phyloP scores from a whole-genome alignment of 441 rosid species.

The Geranium incanum region DNA sequence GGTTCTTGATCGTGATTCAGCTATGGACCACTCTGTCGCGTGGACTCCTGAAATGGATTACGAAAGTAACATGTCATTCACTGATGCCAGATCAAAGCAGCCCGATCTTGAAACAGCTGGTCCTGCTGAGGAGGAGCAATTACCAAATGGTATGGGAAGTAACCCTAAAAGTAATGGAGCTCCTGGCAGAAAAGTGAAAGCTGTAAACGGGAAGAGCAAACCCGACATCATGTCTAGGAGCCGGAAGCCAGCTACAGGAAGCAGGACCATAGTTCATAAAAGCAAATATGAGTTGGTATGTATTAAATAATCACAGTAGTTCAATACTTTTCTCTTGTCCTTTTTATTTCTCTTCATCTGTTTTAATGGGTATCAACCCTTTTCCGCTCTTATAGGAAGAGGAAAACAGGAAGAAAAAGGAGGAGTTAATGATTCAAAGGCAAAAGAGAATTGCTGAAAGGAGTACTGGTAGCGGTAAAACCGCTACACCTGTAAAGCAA shows the following conservation, averaged over 20 bases:
- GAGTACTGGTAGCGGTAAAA: conserved; percentile 43
- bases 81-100: conserved; percentile 31
- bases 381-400: conserved; percentile 54
- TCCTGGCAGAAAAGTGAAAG: conserved; percentile 43
- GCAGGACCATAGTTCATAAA: conserved; percentile 43
- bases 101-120: conserved; percentile 30
- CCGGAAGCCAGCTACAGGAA: conserved; percentile 52
- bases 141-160: conserved; percentile 25
- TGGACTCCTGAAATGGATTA: conserved; percentile 81
- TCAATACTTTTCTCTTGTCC: background rate
- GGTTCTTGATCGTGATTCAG: conserved; percentile 72
- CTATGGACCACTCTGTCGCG: conserved; percentile 31
- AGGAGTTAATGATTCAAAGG: conserved; percentile 61
- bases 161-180: conserved; percentile 31
- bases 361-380: conserved; percentile 7
- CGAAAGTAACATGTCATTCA: conserved; percentile 37
- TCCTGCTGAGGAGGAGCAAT: conserved; percentile 24
- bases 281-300: conserved; percentile 61
- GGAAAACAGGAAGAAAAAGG: conserved; percentile 67
- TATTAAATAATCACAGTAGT: background rate
- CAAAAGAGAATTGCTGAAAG: conserved; percentile 90
- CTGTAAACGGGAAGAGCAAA: conserved; percentile 36
- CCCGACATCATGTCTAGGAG: conserved; percentile 39
- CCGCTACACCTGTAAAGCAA: conserved; percentile 26
- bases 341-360: background rate